Evolutionary conservation across 129 eudicot genomes (phyloP), one percentile per base, ranked within the genome.

Genomic region (Artemisia annua): DNA sequence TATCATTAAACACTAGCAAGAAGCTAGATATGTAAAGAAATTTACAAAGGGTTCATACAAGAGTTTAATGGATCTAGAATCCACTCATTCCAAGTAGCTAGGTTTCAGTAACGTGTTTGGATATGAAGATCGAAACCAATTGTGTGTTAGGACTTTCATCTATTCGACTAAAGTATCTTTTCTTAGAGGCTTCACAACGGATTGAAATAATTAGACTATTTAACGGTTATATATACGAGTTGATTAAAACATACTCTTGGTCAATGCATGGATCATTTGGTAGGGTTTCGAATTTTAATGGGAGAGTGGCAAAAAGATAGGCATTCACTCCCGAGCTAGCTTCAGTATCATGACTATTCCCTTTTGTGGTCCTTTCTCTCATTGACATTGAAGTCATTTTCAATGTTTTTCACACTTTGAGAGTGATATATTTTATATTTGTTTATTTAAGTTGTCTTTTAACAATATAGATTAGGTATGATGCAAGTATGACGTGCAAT

Each of bases 181-280:
- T 46, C 48, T 77, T 59, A 6, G n/a, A 55, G 16, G 76, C 67
- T 53, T 44, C 48, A 1, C 19, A 16, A 78, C 14, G 19, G 66
- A 44, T 71, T 55, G 61, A 78, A 63, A 46, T 48, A 63, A 54
- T 64, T 55, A 55, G 48, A 71, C 4, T 52, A 71, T 71, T 76
- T 71, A 71, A 71, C 60, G 73, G 78, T 14, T 71, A 55, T 17
- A 55, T 17, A 46, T 18, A 44, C 22, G 56, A 66, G 73, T 78
- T 78, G 73, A 64, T 78, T 71, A 51, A 44, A 78, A 66, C 68
- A 46, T 78, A 78, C 82, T 78, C 82, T 64, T 71, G 77, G 72
- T 63, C 72, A 78, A 71, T 61, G 14, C 7, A 12, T 67, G 72
- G 66, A 71, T 70, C 50, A 32, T 78, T 55, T 71, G 77, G 73